Conservation (phyloP, 192 early-diverging fungal species). For the Haplosporangium gracile region DNA sequence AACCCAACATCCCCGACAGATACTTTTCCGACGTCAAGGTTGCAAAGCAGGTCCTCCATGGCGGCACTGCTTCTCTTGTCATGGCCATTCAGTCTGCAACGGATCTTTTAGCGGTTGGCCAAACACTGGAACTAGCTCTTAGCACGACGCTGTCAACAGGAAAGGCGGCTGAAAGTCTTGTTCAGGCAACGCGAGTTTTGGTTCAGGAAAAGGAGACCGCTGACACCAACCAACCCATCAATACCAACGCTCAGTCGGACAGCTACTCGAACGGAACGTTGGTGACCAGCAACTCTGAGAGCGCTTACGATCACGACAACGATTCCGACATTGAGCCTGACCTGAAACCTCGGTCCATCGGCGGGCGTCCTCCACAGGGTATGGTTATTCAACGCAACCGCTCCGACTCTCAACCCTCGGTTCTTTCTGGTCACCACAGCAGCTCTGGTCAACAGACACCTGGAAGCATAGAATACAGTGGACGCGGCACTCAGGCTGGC, state of each 20-base stretch:
- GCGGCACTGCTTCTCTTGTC: constrained; percentile 71
- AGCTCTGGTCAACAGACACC: constrained; percentile 14
- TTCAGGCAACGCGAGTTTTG: constrained; percentile 35
- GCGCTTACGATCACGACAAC: constrained; percentile 34
- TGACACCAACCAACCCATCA: constrained; percentile 14
- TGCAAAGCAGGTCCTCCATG: constrained; percentile 72
- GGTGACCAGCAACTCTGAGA: constrained; percentile 3
- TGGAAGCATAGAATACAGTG: background rate
- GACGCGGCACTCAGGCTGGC: background rate
- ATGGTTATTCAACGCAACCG: constrained; percentile 18
- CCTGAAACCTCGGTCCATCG: background rate
- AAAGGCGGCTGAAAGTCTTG: constrained; percentile 26
- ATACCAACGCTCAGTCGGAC: background rate
- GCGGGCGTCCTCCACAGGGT: background rate
- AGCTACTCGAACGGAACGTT: constrained; percentile 4
- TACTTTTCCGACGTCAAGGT: constrained; percentile 64
- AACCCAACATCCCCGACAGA: constrained; percentile 50
- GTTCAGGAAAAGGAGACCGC: constrained; percentile 48
- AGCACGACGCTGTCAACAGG: constrained; percentile 27
- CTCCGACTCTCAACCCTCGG: constrained; percentile 25
- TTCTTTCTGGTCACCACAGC: constrained; percentile 2
- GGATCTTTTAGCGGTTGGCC: constrained; percentile 64
- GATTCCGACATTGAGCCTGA: constrained; percentile 53
- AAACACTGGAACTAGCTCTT: constrained; percentile 43
- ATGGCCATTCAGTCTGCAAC: constrained; percentile 69